Evolutionary conservation across 2,329 filamentous ascomycete genomes (phyloP), one percentile per base, ranked within the genome.

Genomic region (Pseudogymnoascus pannorum): DNA sequence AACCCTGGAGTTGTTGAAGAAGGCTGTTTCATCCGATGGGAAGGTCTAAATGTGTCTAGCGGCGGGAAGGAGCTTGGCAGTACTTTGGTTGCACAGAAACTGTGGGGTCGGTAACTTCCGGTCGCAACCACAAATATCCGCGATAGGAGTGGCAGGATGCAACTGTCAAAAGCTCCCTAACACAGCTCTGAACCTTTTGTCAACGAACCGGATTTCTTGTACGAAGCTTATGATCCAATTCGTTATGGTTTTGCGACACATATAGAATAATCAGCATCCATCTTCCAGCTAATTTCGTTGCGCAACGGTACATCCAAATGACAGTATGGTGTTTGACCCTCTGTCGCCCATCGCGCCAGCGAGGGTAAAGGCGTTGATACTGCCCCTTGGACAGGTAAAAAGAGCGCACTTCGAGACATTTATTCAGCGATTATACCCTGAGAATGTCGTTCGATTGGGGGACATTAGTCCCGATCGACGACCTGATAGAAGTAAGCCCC

Each of bases 271-370:
- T 14, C 57, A 38, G n/a, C 36, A 11, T 38, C 12, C 12, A 58
- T 12, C 11, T 22, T 58, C 29, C 57, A 60, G 36, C 36, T n/a
- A 54, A 54, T 31, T 54, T 9, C 12, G 26, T 22, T 18, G 58
- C 14, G 38, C 58, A 54, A 7, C 18, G 3, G 38, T 22, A 31
- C 16, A 58, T 48, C 66, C 75, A 73, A 72, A 78, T 80, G 77
- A 75, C 80, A 88, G 77, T 73, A 96, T 96, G 92, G 87, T 84
- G 78, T 82, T 89, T 77, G 93, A 97, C 80, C 87, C 90, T 75
- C 85, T 96, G 74, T 89, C 92, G 74, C 92, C 93, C 75, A 86
- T 92, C 78, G 89, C 92, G 75, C 92, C 92, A 73, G 93, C 92
- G 78, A 89, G 90, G 81, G 86, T 97, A 72, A 89, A 90, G 78